Base-by-base conservation (phyloP, 805 yeast species). In the Barnettozyma wickerhamii region DNA sequence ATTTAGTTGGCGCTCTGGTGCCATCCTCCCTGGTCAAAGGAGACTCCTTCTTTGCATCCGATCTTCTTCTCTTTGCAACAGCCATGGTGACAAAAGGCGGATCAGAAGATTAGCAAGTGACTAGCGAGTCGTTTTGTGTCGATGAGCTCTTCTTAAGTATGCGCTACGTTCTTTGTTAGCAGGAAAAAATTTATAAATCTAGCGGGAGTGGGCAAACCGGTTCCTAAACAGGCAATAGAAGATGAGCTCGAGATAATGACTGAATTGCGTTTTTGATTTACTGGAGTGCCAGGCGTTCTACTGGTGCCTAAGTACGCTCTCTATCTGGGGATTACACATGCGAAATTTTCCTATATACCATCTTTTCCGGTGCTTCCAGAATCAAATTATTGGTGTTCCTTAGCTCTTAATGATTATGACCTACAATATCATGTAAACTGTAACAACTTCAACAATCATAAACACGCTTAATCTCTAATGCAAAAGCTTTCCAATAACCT, bases 1-100 rank as follows among this genome's bases (percentile, higher is more conserved):
- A 65, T 17, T 47, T 48, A 17, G 52, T 41, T 30, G 71, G 71
- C 18, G 60, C 67, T 41, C 47, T 47, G 4, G 72, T 66, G n/a
- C 55, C 51, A 50, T 68, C 72, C 47, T 64, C 61, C 43, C 70
- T 64, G 21, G 58, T 50, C 30, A 68, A 51, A 35, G 72, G 72
- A 32, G 65, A 66, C 50, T 64, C 65, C 48, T 54, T 60, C 46
- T 50, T 59, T 15, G 65, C 55, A 34, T 69, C 75, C 29, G 70
- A 67, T 64, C 77, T 72, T 53, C 66, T 70, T 66, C 79, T 72
- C 54, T 74, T 74, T 26, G 63, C 62, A 29, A 53, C 52, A 43
- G 42, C 51, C 58, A 56, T 55, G 39, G 35, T 40, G 7, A 14
- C 4, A 10, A 9, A 20, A n/a, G n/a, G 19, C 20, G 10, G 28